A percentile compares a stretch with the other conserved stretches of the same genome.
These are phyloP conservation scores for Podaxis pistillaris DNA, from an alignment of 768 basidiomycete genomes.

Conservation along the genomic window DNA sequence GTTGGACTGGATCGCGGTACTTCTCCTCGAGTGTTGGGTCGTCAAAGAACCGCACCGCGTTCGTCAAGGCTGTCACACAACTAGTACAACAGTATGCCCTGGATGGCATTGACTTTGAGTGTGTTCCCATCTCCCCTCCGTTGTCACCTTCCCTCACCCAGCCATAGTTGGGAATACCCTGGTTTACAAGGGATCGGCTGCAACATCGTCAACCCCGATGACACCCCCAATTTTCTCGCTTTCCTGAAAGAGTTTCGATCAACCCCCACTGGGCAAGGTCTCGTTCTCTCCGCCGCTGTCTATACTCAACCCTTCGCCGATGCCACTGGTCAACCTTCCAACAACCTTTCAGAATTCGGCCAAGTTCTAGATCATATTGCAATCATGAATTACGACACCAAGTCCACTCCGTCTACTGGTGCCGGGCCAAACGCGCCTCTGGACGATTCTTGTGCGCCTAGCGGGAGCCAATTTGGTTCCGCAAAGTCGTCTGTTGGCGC, in stretches of 20 bases:
- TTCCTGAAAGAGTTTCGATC: slow-evolving; percentile 73
- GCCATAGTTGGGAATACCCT: slow-evolving; percentile 83
- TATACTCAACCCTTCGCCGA: slow-evolving; percentile 66
- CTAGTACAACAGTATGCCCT: slow-evolving; percentile 50
- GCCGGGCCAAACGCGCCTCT: slow-evolving; percentile 85
- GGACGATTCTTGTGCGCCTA: slow-evolving; percentile 68
- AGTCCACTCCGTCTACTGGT: slow-evolving; percentile 49
- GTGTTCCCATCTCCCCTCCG: slow-evolving; percentile 9
- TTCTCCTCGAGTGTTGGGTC: slow-evolving; percentile 61
- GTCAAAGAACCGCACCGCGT: slow-evolving; percentile 51
- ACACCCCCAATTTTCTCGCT: slow-evolving; percentile 75
- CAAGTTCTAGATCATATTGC: slow-evolving; percentile 71
- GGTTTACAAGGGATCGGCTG: slow-evolving; percentile 63
- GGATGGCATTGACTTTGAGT: slow-evolving; percentile 73
- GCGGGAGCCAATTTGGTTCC: slow-evolving; percentile 63
- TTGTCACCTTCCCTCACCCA: slow-evolving; percentile 9
- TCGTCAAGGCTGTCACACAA: slow-evolving; percentile 51
- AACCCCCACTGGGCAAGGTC: slow-evolving; percentile 47
- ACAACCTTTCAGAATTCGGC: slow-evolving; percentile 66
- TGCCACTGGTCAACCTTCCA: slow-evolving; percentile 50
- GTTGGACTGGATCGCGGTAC: slow-evolving; percentile 63
- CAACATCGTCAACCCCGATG: slow-evolving; percentile 59
- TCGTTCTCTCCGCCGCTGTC: slow-evolving; percentile 74
- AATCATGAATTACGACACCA: slow-evolving; percentile 72
- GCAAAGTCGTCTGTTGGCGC: slow-evolving; percentile 69